Evolutionary conservation across 2,329 filamentous ascomycete genomes (phyloP), one percentile per base, ranked within the genome.

Genomic region (Colletotrichum siamense): DNA sequence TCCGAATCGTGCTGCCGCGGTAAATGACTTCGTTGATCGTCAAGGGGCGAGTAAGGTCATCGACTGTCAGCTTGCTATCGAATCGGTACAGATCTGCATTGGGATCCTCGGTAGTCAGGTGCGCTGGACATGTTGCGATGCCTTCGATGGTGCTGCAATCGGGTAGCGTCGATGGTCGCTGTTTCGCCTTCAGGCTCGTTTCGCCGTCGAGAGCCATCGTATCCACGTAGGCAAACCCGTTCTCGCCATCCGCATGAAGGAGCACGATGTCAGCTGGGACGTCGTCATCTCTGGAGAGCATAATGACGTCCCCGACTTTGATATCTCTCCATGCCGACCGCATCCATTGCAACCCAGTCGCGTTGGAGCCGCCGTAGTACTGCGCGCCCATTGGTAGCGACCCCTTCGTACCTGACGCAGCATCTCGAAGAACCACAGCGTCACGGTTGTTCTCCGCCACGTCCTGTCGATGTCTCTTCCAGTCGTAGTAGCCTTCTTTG

Each of bases 401-500:
- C 79, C 81, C 32, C 77, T 79, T 6, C 81, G 84, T 78, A 81
- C 80, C n/a, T 44, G 84, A 2, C 16, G 59, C 59, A 24, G 59
- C 69, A 36, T 26, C 63, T 4, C 69, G 69, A 26, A 74, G 64
- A 28, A 22, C 69, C 15, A 65, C 30, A 2, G 69, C 22, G 24
- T 52, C 4, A 5, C 59, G 57, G 30, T 71, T 71, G 69, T 98
- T 98, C 84, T 98, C 95, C 22, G 94, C 91, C 80, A 94, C 95
- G 81, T 98, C 95, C 66, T 97, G 88, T 18, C 94, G 91, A 84
- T 97, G 94, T 77, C 95, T 89, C 79, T 94, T 92, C 80, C 94
- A 93, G 83, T 98, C 95, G 82, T 98, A 95, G 80, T 95, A 97
- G 0, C 95, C 95, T 86, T 98, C 95, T 82, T 98, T 98, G 30